Evolutionary conservation across 768 basidiomycete genomes (phyloP).

Genomic region (Nidula microcarpa): DNA sequence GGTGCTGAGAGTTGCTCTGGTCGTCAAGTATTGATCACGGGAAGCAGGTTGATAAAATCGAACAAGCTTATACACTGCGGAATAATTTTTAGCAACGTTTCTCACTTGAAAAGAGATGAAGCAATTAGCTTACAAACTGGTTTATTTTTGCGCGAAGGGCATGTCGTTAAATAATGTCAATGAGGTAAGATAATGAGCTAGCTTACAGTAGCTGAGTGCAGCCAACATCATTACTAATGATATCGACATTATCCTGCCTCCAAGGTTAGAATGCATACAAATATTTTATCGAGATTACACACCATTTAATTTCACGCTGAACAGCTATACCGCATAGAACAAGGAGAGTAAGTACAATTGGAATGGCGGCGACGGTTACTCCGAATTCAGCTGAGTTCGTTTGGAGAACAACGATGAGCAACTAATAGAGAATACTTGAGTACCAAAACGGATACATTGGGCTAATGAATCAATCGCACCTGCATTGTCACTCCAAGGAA

Average conservation of each 20-base stretch:
- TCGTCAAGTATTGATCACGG: constrained; percentile 55
- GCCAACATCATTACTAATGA: constrained; percentile 78
- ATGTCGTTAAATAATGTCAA: no score
- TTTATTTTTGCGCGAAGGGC: neutral
- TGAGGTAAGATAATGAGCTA: no score
- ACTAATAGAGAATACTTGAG: constrained; percentile 33
- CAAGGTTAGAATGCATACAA: constrained; percentile 1
- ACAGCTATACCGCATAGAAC: constrained; percentile 66
- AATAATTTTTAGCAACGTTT: no score
- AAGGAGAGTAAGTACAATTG: constrained; percentile 68
- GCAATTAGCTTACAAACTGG: neutral
- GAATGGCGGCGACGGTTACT: constrained; percentile 79
- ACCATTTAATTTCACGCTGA: constrained; percentile 80
- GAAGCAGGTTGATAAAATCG: constrained; percentile 73
- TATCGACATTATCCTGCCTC: constrained; percentile 61
- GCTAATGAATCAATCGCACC: constrained; percentile 26
- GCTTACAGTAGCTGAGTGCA: constrained; percentile 73
- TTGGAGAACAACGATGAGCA: constrained; percentile 74
- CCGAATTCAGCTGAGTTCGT: constrained; percentile 72
- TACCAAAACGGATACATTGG: neutral
- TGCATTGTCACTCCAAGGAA: constrained; percentile 89
- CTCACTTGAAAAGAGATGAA: no score
- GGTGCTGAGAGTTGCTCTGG: constrained; percentile 72
- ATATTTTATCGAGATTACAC: constrained; percentile 11
- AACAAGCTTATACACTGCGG: constrained; percentile 77